Evolutionary conservation across 2,329 filamentous ascomycete genomes (phyloP).

Genomic region (Colletotrichum sp.): DNA sequence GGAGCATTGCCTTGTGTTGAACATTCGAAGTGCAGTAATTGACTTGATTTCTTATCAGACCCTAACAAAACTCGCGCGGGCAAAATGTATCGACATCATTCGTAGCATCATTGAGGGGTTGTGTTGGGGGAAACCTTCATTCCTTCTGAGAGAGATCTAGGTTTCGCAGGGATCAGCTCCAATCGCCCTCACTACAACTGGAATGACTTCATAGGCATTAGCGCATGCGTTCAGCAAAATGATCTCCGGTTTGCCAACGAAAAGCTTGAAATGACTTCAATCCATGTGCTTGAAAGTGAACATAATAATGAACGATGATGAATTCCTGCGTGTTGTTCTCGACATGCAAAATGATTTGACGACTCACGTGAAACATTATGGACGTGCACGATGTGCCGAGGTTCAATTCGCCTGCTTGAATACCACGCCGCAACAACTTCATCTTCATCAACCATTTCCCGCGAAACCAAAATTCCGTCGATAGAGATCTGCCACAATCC

Average conservation of each 20-base stretch:
- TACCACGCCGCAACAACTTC: background rate
- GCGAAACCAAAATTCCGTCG: background rate
- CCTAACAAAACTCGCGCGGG: background rate
- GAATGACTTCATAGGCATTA: background rate
- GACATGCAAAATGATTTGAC: background rate
- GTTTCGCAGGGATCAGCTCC: background rate
- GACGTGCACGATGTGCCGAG: background rate
- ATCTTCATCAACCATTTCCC: background rate
- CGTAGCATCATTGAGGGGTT: background rate
- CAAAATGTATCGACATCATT: background rate
- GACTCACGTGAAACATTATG: slow-evolving; percentile 6
- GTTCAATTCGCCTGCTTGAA: background rate
- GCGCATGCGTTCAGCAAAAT: background rate
- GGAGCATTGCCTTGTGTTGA: background rate
- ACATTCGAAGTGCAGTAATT: background rate
- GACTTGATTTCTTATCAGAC: background rate
- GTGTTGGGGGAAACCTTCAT: background rate
- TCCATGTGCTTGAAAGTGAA: background rate
- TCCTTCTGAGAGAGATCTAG: background rate
- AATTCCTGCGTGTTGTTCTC: background rate
- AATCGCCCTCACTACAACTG: background rate
- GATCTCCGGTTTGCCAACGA: background rate
- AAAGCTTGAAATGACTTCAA: background rate
- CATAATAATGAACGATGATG: background rate
- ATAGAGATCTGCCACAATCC: background rate